Conservation (phyloP, 2,329 filamentous ascomycete genomes). For the Penicillium olsonii region DNA sequence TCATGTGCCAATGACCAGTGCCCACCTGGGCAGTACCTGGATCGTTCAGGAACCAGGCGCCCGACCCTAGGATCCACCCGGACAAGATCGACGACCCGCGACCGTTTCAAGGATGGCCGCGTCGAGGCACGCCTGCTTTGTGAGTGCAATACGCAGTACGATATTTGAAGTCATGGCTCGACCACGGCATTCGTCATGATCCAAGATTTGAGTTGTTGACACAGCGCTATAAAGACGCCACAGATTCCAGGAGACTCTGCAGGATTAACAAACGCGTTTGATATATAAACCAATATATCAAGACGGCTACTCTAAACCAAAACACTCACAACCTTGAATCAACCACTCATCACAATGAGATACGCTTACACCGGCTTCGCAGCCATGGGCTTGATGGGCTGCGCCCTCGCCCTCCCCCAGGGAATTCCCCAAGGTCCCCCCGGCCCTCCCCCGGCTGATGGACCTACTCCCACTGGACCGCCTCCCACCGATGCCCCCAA, state of each 20-base stretch:
- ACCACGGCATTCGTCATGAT: constrained; percentile 13
- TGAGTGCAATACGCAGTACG: constrained; percentile 1
- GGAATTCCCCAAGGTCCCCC: constrained; percentile 1
- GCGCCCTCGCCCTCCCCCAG: constrained; percentile 24
- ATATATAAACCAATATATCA: constrained; percentile 3
- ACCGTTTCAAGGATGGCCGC: background rate
- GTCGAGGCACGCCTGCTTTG: constrained; percentile 5
- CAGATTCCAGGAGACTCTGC: background rate
- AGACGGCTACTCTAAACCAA: background rate
- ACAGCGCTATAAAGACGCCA: constrained; percentile 17
- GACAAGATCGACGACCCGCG: constrained; percentile 16
- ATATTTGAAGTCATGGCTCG: constrained; percentile 19
- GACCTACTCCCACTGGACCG: constrained; percentile 1
- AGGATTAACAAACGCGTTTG: constrained; percentile 1
- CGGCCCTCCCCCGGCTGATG: background rate
- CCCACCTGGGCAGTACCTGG: background rate
- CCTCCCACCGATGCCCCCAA: constrained; percentile 1
- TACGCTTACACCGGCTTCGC: constrained; percentile 19
- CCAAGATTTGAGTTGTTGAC: background rate
- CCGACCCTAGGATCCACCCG: constrained; percentile 1
- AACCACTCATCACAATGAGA: constrained; percentile 19
- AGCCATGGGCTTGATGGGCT: constrained; percentile 24
- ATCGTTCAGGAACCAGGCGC: background rate
- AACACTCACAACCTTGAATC: background rate
- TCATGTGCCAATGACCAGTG: constrained; percentile 1